Conservation (phyloP, 805 yeast species). For the Teunomyces gatunensis region DNA sequence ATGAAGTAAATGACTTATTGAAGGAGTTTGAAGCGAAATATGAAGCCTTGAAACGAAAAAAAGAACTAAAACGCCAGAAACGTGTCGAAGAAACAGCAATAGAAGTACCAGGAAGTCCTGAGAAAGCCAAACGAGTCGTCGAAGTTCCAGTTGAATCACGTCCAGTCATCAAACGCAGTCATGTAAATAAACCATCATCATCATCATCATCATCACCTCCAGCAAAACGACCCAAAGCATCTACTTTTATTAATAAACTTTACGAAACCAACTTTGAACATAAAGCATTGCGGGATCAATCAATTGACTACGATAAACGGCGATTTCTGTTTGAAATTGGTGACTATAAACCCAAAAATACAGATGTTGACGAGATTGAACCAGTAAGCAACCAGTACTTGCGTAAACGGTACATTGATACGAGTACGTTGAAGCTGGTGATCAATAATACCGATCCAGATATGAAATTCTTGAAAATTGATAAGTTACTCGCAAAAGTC, state of each 20-base stretch:
- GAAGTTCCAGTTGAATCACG: neutral
- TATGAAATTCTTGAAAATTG: slow-evolving; percentile 53
- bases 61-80: slow-evolving; percentile 9
- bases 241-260: slow-evolving; percentile 19
- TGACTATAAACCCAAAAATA: slow-evolving; percentile 7
- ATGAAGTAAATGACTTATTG: slow-evolving; percentile 35
- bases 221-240: slow-evolving; percentile 3
- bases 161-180: neutral
- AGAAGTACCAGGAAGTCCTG: slow-evolving; percentile 10
- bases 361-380: slow-evolving; percentile 20
- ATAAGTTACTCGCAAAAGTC: slow-evolving; percentile 62
- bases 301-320: slow-evolving; percentile 22
- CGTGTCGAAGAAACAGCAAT: slow-evolving; percentile 5
- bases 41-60: slow-evolving; percentile 22
- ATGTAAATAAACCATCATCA: neutral
- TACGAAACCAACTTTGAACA: slow-evolving; percentile 11
- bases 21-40: slow-evolving; percentile 29
- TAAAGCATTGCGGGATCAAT: slow-evolving; percentile 4
- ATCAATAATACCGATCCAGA: slow-evolving; percentile 35
- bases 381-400: slow-evolving; percentile 15
- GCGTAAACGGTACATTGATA: slow-evolving; percentile 26
- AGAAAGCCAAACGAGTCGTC: slow-evolving; percentile 5
- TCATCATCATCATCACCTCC: neutral
- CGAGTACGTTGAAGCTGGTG: slow-evolving; percentile 29
- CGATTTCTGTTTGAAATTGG: slow-evolving; percentile 22